Evolutionary conservation across 179 eudicot species (phyloP), one percentile per base, ranked within the genome.

Genomic region (Nepenthes alata): DNA sequence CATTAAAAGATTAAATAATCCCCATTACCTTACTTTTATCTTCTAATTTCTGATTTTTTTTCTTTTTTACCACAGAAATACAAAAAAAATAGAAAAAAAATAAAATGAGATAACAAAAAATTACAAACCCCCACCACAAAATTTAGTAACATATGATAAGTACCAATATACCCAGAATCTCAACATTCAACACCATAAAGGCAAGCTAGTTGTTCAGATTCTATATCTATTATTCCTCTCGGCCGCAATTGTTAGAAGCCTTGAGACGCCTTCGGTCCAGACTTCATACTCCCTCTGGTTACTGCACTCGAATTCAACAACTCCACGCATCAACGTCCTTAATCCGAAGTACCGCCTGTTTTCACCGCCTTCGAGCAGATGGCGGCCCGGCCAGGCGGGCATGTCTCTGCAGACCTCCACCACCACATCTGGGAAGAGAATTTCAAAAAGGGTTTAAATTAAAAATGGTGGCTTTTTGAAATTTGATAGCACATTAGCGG

Each of bases 311-410:
- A 91, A 91, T 36, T 93, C 98, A n/a, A 93, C 85, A 0, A 93
- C 80, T 1, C 98, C 96, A 0, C 96, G 86, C 2, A 55, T 6
- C 36, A 83, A 70, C 5, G 98, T 93, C 77, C 87, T 93, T 50
- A 93, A 67, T 0, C 84, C 96, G n/a, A 93, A 93, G 75, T 93
- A 93, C 6, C 82, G 69, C 57, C 89, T 75, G 62, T 84, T 57
- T 41, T 89, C 86, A 2, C 98, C 95, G 5, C 93, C 93, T 72
- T 86, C 95, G 2, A 85, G 86, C 63, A 89, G 65, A 77, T 89
- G 88, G 47, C 96, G 93, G 52, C 96, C 98, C 0, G 96, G 83
- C 96, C 98, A 89, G 0, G 98, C 86, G 6, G 96, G 88, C 75
- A 86, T 73, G 70, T 83, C 78, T 81, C 81, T 93, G 61, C 85